Conservation (phyloP, 495 filamentous ascomycete genomes). For the Lichenothelia convexa region DNA sequence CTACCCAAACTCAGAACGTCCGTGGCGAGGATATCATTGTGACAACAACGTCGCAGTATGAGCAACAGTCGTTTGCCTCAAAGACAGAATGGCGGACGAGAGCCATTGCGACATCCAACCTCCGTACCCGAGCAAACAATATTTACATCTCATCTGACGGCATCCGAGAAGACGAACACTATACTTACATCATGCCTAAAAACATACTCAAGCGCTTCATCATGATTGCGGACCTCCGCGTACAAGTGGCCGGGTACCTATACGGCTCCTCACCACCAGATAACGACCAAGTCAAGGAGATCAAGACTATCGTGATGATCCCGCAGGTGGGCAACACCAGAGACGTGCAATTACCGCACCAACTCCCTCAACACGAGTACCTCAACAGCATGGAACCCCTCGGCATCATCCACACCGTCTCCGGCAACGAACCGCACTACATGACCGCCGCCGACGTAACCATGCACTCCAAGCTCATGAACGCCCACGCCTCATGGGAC, state of each 20-base stretch:
- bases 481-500: slow-evolving; percentile 67
- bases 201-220: slow-evolving; percentile 98
- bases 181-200: slow-evolving; percentile 96
- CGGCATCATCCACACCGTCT: slow-evolving; percentile 88
- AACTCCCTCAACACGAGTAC: slow-evolving; percentile 83
- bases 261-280: slow-evolving; percentile 87
- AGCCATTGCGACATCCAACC: slow-evolving; percentile 89
- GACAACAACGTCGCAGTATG: slow-evolving; percentile 90
- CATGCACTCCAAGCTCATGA: slow-evolving; percentile 76
- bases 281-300: slow-evolving; percentile 92
- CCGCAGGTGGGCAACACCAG: slow-evolving; percentile 91
- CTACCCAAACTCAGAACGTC: slow-evolving; percentile 95
- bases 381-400: slow-evolving; percentile 77
- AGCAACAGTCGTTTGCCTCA: slow-evolving; percentile 91
- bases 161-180: slow-evolving; percentile 60
- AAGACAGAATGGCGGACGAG: slow-evolving; percentile 98
- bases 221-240: slow-evolving; percentile 88
- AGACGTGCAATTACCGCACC: slow-evolving; percentile 79
- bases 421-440: slow-evolving; percentile 85
- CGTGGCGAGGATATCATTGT: slow-evolving; percentile 97
- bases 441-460: slow-evolving; percentile 93
- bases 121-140: slow-evolving; percentile 89
- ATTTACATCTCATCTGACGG: slow-evolving; percentile 96
- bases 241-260: slow-evolving; percentile 89
- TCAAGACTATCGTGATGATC: slow-evolving; percentile 89